Percentiles rank a stretch among this genome's conserved stretches.
phyloP scores from a whole-genome alignment of 73 alveolate species.

The Breviolum minutum region DNA sequence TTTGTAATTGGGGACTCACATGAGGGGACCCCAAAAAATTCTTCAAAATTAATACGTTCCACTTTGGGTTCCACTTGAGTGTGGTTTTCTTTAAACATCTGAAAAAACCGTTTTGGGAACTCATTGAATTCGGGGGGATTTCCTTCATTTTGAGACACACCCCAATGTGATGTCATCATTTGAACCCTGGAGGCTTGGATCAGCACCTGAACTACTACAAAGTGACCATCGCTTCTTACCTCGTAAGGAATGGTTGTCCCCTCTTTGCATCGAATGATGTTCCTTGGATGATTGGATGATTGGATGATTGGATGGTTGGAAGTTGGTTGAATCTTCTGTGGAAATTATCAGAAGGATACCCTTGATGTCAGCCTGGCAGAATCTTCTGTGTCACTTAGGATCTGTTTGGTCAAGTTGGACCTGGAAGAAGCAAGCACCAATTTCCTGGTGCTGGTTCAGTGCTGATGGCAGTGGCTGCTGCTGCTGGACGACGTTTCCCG shows the following conservation, averaged over 20 bases:
- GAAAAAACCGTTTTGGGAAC: too few relatives aligned
- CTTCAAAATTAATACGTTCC: too few relatives aligned
- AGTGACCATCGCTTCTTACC: constrained; percentile 35
- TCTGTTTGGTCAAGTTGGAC: constrained; percentile 36
- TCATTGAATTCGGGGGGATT: too few relatives aligned
- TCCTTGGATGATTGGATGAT: not conserved
- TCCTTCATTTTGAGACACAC: not conserved
- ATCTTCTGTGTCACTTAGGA: not conserved
- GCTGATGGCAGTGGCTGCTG: constrained; percentile 43
- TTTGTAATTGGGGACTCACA: too few relatives aligned
- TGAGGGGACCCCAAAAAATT: too few relatives aligned
- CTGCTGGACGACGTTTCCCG: constrained; percentile 48
- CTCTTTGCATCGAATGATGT: constrained; percentile 38
- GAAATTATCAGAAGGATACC: too few relatives aligned
- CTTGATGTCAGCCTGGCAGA: too few relatives aligned
- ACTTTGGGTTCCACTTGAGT: too few relatives aligned
- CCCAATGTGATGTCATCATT: not conserved
- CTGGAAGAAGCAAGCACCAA: constrained; percentile 30
- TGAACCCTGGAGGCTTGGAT: constrained; percentile 23
- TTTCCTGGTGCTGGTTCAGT: constrained; percentile 66
- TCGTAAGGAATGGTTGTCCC: constrained; percentile 67
- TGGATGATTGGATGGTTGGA: not conserved
- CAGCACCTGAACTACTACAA: constrained; percentile 74
- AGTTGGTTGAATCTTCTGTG: not conserved
- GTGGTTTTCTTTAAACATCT: too few relatives aligned